phyloP scores from a whole-genome alignment of 2,329 filamentous ascomycete genomes.

The Penicillium sp. region DNA sequence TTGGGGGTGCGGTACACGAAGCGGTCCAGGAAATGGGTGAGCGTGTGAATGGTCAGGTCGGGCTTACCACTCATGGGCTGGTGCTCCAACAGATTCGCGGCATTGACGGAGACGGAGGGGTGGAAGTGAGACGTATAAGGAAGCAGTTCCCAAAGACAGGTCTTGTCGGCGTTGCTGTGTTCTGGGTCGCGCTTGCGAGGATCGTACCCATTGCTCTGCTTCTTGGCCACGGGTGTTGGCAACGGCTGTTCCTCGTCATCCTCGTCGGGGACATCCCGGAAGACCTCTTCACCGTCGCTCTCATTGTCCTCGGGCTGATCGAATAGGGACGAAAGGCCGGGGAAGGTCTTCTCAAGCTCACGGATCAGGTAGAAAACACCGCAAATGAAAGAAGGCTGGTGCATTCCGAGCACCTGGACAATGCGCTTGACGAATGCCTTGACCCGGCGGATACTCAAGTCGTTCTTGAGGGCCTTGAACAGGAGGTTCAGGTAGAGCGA shows the following conservation, averaged over 20 bases:
- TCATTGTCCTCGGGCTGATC: constrained; percentile 75
- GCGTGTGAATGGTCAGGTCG: constrained; percentile 80
- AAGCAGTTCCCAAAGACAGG: constrained; percentile 84
- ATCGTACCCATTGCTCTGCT: constrained; percentile 59
- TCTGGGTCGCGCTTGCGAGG: constrained; percentile 87
- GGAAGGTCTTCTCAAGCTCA: constrained; percentile 74
- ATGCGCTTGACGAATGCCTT: constrained; percentile 95
- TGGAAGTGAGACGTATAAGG: constrained; percentile 82
- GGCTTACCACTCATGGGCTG: constrained; percentile 77
- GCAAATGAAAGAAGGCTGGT: constrained; percentile 88
- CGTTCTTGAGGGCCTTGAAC: constrained; percentile 80
- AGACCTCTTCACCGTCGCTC: constrained; percentile 64
- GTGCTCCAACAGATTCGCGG: constrained; percentile 64
- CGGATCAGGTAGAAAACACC: constrained; percentile 85
- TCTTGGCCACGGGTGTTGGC: constrained; percentile 23
- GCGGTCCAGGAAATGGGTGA: constrained; percentile 94
- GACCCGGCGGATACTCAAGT: constrained; percentile 83
- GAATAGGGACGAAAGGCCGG: constrained; percentile 71
- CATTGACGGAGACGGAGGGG: constrained; percentile 83
- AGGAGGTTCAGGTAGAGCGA: constrained; percentile 90
- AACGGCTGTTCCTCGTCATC: constrained; percentile 41
- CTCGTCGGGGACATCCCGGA: constrained; percentile 61
- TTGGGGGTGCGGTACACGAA: constrained; percentile 98
- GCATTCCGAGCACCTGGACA: constrained; percentile 78
- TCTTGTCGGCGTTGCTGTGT: constrained; percentile 86